Conservation (phyloP, 352 stramenopile genomes). For the Phytophthora quininea region DNA sequence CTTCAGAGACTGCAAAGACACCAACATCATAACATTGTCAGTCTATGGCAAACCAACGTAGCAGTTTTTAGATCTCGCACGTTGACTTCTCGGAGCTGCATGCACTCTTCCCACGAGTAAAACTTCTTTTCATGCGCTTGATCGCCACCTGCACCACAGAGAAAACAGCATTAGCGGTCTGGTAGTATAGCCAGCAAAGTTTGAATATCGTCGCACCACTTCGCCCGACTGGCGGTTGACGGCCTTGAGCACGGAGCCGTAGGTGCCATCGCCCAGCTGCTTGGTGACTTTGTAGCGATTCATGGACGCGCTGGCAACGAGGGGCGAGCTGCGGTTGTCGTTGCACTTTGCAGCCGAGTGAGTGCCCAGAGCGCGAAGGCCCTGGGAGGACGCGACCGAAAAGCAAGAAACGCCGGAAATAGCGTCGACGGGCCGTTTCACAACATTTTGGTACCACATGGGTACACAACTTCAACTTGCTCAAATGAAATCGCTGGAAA, state of each 20-base stretch:
- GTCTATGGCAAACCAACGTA: slow-evolving; percentile 6
- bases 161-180: neutral
- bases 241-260: slow-evolving; percentile 95
- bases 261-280: slow-evolving; percentile 95
- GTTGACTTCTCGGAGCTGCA: slow-evolving; percentile 97
- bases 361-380: slow-evolving; percentile 10
- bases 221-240: slow-evolving; percentile 94
- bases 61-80: slow-evolving; percentile 38
- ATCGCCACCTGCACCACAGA: slow-evolving; percentile 82
- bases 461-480: neutral
- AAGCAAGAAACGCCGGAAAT: slow-evolving; percentile 22
- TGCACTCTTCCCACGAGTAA: slow-evolving; percentile 96
- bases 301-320: slow-evolving; percentile 42
- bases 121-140: slow-evolving; percentile 99
- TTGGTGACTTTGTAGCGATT: slow-evolving; percentile 97
- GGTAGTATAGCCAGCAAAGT: neutral
- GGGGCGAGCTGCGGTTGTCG: slow-evolving; percentile 6
- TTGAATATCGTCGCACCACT: slow-evolving; percentile 64
- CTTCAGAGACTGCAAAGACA: slow-evolving; percentile 81
- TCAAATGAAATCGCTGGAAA: too few relatives aligned
- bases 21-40: neutral
- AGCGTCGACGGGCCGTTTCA: slow-evolving; percentile 23
- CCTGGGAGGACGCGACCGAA: slow-evolving; percentile 23
- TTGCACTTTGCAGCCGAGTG: slow-evolving; percentile 31
- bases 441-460: slow-evolving; percentile 13